Evolutionary conservation across 2,329 filamentous ascomycete species (phyloP).

Genomic region (Colletotrichum sp.): DNA sequence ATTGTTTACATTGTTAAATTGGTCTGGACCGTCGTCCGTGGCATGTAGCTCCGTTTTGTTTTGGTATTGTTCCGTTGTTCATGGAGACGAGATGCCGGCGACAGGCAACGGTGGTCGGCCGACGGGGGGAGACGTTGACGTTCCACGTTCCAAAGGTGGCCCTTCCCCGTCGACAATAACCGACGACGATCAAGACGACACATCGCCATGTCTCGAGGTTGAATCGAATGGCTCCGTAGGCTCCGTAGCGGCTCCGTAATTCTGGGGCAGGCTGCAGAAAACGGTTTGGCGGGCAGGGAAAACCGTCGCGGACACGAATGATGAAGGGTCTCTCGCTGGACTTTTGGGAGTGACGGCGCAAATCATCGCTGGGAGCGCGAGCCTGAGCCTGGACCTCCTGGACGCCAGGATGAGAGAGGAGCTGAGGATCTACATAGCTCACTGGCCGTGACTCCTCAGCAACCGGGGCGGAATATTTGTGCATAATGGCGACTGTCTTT

Average conservation of each 20-base stretch:
- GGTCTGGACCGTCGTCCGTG: slow-evolving; percentile 5
- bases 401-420: neutral
- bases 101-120: neutral
- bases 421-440: neutral
- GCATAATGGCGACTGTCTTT: neutral
- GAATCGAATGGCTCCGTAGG: neutral
- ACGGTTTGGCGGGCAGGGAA: neutral
- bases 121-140: neutral
- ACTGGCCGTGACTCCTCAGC: neutral
- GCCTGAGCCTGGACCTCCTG: neutral
- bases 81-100: neutral
- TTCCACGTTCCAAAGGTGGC: neutral
- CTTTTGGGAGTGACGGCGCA: neutral
- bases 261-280: neutral
- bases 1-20: neutral
- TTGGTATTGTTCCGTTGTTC: slow-evolving; percentile 2
- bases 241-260: slow-evolving; percentile 6
- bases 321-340: neutral
- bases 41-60: slow-evolving; percentile 1
- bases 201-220: slow-evolving; percentile 8
- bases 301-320: neutral
- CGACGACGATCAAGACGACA: slow-evolving; percentile 17
- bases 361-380: neutral
- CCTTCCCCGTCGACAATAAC: neutral
- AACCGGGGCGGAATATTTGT: neutral